Base-by-base conservation (phyloP, 1,284 basidiomycete genomes). In the Cryptococcus sp. region DNA sequence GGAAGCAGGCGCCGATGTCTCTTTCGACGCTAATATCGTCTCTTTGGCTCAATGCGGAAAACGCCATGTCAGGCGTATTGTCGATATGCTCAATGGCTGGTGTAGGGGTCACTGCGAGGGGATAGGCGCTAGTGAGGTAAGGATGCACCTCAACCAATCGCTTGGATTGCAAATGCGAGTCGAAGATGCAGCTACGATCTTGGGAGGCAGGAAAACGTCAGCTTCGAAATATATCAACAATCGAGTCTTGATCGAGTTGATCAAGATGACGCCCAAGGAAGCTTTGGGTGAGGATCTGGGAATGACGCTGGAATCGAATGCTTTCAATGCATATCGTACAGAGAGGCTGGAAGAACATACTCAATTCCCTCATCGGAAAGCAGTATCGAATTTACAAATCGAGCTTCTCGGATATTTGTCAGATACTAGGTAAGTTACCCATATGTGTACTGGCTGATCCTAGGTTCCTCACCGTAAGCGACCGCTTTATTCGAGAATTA, bases 21-120 rank as follows among this genome's bases (percentile, higher is more conserved):
- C 84, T 52, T 88, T 94, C 59, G 91, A 96, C 66, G 83, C 85
- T 25, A 81, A 86, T 4, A 79, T 96, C 28, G 78, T 82, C 5
- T 90, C 91, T 1, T 80, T 98, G 3, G 89, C 87, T 9, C 87
- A 89, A 66, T 85, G 94, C 51, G 89, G 89, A 1, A 84, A 86
- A 54, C 88, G 87, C 50, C 85, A 90, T 54, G 81, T 89, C 2
- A 87, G 90, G 61, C 82, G 85, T 36, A 90, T 97, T 4, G 80
- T 94, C 31, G 88, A 92, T 56, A 86, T 89, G 4, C 82, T 96
- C 48, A 85, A 87, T 78, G 83, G 86, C 19, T 98, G 93, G 93
- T 81, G 88, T 53, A 80, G 84, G 50, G 83, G 80, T 40, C 88
- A 92, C 66, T 81, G 80, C 39, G 87, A 87, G 54, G 81, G 79